Conservation (phyloP, 2,329 filamentous ascomycete genomes). For the Pestalotiopsis sp. region DNA sequence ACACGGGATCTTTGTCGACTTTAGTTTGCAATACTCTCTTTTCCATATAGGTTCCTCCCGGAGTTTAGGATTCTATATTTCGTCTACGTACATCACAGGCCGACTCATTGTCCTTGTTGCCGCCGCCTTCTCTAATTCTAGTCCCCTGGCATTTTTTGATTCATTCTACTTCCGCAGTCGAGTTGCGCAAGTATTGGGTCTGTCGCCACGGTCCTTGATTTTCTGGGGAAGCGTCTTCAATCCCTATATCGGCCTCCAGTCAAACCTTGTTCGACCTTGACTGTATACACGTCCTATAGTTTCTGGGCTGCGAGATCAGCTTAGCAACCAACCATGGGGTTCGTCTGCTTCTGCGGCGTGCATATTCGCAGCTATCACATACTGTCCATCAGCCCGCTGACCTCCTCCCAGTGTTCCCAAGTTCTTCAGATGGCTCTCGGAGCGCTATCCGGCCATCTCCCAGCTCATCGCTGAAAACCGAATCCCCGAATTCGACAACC, state of each 20-base stretch:
- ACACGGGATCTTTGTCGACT: neutral
- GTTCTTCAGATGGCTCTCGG: conserved; percentile 98
- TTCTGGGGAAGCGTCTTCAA: conserved; percentile 2
- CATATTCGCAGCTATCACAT: conserved; percentile 13
- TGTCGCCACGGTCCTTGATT: neutral
- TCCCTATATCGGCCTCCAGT: neutral
- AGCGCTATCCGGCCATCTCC: conserved; percentile 97
- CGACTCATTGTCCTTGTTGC: conserved; percentile 3
- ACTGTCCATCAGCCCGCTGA: conserved; percentile 18
- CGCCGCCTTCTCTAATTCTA: conserved; percentile 5
- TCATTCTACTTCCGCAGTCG: conserved; percentile 7
- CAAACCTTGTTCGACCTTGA: neutral
- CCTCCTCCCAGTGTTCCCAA: conserved; percentile 66
- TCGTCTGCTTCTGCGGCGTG: conserved; percentile 6
- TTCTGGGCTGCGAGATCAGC: neutral
- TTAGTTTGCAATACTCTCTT: conserved; percentile 9
- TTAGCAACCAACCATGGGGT: conserved; percentile 16
- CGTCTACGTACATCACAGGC: neutral
- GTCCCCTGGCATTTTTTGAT: neutral
- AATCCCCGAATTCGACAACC: conserved; percentile 97
- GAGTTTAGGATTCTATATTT: conserved; percentile 13
- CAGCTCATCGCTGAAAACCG: conserved; percentile 98
- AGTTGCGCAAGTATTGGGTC: conserved; percentile 13
- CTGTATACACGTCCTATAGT: neutral
- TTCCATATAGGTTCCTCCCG: conserved; percentile 8